These are phyloP conservation scores for Alternaria brassicae DNA, from an alignment of 2,329 filamentous ascomycete species.

Conservation along the genomic window DNA sequence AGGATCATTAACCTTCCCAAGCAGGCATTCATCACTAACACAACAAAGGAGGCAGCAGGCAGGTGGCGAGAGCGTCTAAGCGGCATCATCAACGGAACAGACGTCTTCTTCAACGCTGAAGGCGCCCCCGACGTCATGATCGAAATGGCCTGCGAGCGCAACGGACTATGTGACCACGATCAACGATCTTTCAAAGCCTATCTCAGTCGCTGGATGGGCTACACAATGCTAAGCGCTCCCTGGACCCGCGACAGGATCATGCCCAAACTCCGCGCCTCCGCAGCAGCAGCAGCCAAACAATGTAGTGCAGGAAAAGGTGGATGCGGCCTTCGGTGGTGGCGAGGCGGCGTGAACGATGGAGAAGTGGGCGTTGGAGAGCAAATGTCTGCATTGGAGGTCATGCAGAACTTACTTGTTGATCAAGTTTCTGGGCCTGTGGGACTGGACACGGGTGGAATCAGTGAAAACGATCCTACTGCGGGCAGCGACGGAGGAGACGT, in stretches of 20 bases:
- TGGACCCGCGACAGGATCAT: slow-evolving; percentile 53
- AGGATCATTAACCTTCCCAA: background rate
- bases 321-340: slow-evolving; percentile 56
- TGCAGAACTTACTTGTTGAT: slow-evolving; percentile 55
- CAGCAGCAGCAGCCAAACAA: slow-evolving; percentile 60
- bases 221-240: slow-evolving; percentile 47
- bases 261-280: slow-evolving; percentile 61
- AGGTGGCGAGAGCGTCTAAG: slow-evolving; percentile 34
- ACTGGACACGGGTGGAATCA: slow-evolving; percentile 61
- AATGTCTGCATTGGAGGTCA: slow-evolving; percentile 64
- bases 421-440: slow-evolving; percentile 50
- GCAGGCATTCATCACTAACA: background rate
- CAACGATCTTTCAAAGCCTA: slow-evolving; percentile 56
- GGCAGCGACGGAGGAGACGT: slow-evolving; percentile 39
- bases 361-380: slow-evolving; percentile 63
- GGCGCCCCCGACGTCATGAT: slow-evolving; percentile 52
- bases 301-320: slow-evolving; percentile 60
- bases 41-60: slow-evolving; percentile 21
- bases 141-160: slow-evolving; percentile 56
- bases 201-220: slow-evolving; percentile 52
- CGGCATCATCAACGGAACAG: slow-evolving; percentile 45
- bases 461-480: slow-evolving; percentile 54
- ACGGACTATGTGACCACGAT: slow-evolving; percentile 55
- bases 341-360: slow-evolving; percentile 54
- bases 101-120: slow-evolving; percentile 56